Evolutionary conservation across 768 basidiomycete genomes (phyloP), one percentile per base, ranked within the genome.

Genomic region (Psilocybe tampanensis): DNA sequence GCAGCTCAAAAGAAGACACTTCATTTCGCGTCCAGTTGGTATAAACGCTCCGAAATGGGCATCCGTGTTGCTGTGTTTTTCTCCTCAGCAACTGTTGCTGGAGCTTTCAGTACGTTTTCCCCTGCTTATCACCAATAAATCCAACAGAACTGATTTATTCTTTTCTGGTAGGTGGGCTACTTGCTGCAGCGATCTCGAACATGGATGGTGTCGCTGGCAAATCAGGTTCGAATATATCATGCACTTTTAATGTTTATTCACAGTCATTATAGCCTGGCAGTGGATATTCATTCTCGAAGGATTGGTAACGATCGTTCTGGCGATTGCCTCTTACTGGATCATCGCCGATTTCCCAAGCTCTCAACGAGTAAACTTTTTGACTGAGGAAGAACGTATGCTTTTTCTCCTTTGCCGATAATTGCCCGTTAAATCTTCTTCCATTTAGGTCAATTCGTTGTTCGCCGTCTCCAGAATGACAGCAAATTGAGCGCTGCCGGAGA

Each of bases 241-340:
- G 53, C 48, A 23, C 18, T 45, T 49, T 41, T 15, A 53, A 8
- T 32, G 18, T 13, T 8, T 22, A 23, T 44, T 32, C 19, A 52
- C 8, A 18, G 9, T 18, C 23, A 13, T 7, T 34, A 17, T 41
- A 76, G 75, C 79, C 11, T 86, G 85, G 86, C 80, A 83, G 8
- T 88, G 85, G 86, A 86, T 87, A 56, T 89, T 89, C 66, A 89
- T 91, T 55, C 66, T 92, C 3, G 89, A 90, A 69, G 91, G 91
- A 2, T 71, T 90, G 39, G 74, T 83, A 33, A 92, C 91, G 0
- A 74, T 92, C 32, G 21, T 88, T 2, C 77, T 80, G 43, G 83
- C 83, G 8, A 49, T 83, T 8, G 76, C 76, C 2, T 88, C 89
- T 0, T 92, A 81, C 74, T 92, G 85, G 81, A 70, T 92, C 47